Conservation (phyloP, 768 basidiomycete species). For the Termitomyces sp. region DNA sequence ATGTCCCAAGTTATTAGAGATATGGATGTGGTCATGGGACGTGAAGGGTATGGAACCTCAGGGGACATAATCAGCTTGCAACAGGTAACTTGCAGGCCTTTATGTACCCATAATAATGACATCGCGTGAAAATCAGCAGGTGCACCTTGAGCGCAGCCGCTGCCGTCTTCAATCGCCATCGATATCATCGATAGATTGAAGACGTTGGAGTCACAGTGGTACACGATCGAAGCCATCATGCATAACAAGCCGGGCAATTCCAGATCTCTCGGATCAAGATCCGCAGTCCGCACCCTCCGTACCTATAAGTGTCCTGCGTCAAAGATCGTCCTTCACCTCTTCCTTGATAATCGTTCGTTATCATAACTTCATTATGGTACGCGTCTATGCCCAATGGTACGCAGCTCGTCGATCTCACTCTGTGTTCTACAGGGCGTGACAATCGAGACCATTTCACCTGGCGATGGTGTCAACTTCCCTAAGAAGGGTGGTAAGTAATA, state of each 20-base stretch:
- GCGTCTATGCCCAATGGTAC: slow-evolving; percentile 17
- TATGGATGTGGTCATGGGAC: background rate
- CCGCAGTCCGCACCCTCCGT: slow-evolving; percentile 53
- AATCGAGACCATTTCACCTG: slow-evolving; percentile 49
- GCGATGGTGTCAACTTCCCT: slow-evolving; percentile 63
- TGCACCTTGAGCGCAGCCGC: slow-evolving; percentile 5
- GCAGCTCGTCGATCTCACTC: slow-evolving; percentile 11
- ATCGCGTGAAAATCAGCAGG: background rate
- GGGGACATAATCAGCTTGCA: background rate
- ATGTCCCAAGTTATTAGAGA: background rate
- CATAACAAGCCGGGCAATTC: slow-evolving; percentile 24
- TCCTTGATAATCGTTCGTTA: slow-evolving; percentile 30
- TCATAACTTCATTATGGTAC: slow-evolving; percentile 26
- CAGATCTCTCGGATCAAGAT: slow-evolving; percentile 68
- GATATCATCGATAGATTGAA: slow-evolving; percentile 13
- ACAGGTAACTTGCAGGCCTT: background rate
- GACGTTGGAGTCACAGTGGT: background rate
- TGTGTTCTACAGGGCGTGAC: slow-evolving; percentile 54
- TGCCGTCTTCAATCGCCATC: slow-evolving; percentile 13
- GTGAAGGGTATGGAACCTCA: slow-evolving; percentile 1
- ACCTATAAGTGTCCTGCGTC: slow-evolving; percentile 38
- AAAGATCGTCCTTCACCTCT: slow-evolving; percentile 22
- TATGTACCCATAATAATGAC: background rate
- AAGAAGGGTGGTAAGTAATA: slow-evolving; percentile 57
- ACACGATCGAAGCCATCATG: slow-evolving; percentile 13